These are phyloP conservation scores for Phytophthora kernoviae DNA, from an alignment of 352 stramenopile species.

Conservation along the genomic window DNA sequence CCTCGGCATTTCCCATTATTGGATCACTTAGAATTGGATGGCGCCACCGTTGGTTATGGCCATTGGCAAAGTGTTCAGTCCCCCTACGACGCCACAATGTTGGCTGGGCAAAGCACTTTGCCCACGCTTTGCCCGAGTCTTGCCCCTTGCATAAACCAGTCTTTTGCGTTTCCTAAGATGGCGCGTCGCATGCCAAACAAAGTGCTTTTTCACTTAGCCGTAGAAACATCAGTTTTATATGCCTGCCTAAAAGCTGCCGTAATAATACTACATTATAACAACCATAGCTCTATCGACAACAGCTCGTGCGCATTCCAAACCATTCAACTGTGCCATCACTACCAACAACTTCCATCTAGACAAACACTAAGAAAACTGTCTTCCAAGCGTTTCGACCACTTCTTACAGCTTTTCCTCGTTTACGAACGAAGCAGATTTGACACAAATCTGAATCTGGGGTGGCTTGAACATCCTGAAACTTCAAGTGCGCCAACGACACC, in stretches of 20 bases:
- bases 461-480: not conserved
- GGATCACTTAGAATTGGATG: too few relatives aligned
- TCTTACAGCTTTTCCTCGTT: too few relatives aligned
- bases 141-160: too few relatives aligned
- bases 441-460: not conserved
- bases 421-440: too few relatives aligned
- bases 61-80: too few relatives aligned
- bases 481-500: conserved; percentile 3
- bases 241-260: not conserved
- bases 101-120: not conserved
- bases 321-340: too few relatives aligned
- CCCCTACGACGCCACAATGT: not conserved
- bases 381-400: not conserved
- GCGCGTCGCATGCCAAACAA: conserved; percentile 16
- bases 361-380: not conserved
- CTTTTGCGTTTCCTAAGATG: conserved; percentile 13
- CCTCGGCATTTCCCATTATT: not conserved
- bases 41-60: too few relatives aligned
- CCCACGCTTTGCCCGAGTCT: not conserved
- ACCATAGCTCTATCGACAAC: too few relatives aligned
- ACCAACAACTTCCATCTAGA: conserved; percentile 12
- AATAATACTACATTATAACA: too few relatives aligned
- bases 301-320: too few relatives aligned
- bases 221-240: conserved; percentile 15
- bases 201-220: too few relatives aligned